Conservation (phyloP, 2,329 filamentous ascomycete genomes). For the Aureobasidium mangrovei region DNA sequence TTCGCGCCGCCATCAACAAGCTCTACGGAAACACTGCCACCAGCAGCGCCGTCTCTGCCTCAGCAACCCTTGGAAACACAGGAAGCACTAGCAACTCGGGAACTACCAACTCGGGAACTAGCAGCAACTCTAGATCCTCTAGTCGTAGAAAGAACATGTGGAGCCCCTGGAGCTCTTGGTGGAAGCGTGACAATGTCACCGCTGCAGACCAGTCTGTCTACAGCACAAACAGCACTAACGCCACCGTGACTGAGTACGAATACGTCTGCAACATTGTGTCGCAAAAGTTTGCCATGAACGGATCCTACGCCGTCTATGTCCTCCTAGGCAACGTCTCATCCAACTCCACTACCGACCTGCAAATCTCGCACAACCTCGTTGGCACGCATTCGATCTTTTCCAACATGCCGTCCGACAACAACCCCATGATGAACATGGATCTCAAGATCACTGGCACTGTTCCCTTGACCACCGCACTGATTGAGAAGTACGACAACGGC, state of each 20-base stretch:
- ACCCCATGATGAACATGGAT: constrained; percentile 20
- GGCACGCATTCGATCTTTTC: constrained; percentile 50
- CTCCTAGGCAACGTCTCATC: constrained; percentile 51
- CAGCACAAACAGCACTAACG: background rate
- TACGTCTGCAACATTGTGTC: constrained; percentile 62
- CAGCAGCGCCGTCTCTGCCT: constrained; percentile 13
- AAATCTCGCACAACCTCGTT: constrained; percentile 41
- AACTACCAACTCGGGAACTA: background rate
- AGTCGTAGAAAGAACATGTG: background rate
- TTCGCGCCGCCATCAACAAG: constrained; percentile 48
- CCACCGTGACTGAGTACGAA: constrained; percentile 32
- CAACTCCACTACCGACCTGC: constrained; percentile 34
- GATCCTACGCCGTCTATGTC: constrained; percentile 57
- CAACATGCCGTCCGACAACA: constrained; percentile 19
- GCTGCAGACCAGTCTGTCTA: background rate
- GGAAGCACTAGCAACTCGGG: constrained; percentile 1
- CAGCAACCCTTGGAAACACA: constrained; percentile 32
- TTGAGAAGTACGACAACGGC: constrained; percentile 26
- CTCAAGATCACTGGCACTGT: constrained; percentile 34
- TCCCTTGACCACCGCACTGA: constrained; percentile 36
- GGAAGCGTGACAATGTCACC: constrained; percentile 10
- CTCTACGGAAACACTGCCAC: constrained; percentile 46
- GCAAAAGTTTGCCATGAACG: constrained; percentile 50
- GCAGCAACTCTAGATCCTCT: background rate
- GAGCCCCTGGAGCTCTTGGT: background rate